Evolutionary conservation across 2,329 filamentous ascomycete species (phyloP).

Genomic region (Trichoderma cornu-damae): DNA sequence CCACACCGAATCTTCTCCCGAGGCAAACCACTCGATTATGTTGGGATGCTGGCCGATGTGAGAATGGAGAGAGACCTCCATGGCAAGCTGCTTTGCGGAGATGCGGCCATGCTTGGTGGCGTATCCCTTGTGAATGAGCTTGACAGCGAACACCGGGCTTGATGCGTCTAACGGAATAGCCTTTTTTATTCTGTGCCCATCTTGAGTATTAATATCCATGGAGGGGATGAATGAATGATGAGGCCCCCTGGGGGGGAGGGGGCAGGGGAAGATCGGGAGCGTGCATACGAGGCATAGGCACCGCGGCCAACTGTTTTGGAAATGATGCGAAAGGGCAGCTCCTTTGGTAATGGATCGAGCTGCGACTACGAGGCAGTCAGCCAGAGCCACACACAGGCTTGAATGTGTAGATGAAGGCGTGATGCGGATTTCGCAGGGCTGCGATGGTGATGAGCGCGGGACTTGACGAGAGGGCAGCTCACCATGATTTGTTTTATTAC

Average conservation of each 20-base stretch:
- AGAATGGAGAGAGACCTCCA: constrained; percentile 87
- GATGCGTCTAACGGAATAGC: constrained; percentile 67
- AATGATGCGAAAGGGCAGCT: constrained; percentile 89
- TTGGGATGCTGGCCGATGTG: constrained; percentile 87
- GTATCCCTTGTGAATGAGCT: constrained; percentile 97
- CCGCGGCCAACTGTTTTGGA: constrained; percentile 96
- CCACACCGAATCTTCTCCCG: constrained; percentile 81
- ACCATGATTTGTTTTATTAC: constrained; percentile 17
- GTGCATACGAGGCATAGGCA: constrained; percentile 85
- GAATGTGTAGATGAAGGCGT: neutral
- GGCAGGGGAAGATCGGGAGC: constrained; percentile 12
- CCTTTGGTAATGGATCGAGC: constrained; percentile 73
- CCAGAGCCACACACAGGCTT: no score
- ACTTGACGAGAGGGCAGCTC: neutral
- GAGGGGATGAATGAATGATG: neutral
- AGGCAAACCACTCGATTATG: constrained; percentile 87
- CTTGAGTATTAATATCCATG: neutral
- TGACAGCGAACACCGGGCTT: constrained; percentile 86
- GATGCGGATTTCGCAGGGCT: neutral
- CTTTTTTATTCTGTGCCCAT: constrained; percentile 74
- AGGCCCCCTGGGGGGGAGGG: neutral
- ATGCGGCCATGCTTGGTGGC: constrained; percentile 84
- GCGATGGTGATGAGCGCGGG: neutral
- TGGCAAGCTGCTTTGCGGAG: constrained; percentile 79
- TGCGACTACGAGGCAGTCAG: constrained; percentile 64